phyloP scores from a whole-genome alignment of 306 rosid species.

The Hippophae rhamnoides region DNA sequence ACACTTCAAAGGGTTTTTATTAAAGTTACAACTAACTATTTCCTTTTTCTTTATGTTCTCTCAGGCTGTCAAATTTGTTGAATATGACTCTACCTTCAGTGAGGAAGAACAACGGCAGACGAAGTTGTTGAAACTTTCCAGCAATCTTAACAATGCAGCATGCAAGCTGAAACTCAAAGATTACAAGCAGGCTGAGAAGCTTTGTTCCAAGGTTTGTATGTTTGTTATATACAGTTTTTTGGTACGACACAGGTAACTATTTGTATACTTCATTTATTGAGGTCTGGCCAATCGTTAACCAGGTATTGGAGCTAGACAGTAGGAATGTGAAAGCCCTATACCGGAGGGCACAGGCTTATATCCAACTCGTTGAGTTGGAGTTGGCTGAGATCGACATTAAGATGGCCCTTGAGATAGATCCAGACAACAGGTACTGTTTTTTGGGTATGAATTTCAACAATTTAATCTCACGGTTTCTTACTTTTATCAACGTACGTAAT shows the following conservation, averaged over 20 bases:
- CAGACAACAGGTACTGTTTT: slow-evolving; percentile 24
- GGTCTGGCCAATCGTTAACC: not conserved
- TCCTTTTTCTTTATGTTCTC: not conserved
- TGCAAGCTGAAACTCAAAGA: slow-evolving; percentile 34
- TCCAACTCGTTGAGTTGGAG: slow-evolving; percentile 32
- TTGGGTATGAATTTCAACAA: not conserved
- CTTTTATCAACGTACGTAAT: not conserved
- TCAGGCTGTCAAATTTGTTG: slow-evolving; percentile 26
- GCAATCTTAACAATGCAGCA: slow-evolving; percentile 37
- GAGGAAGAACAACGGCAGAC: slow-evolving; percentile 35
- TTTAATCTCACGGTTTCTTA: too few relatives aligned
- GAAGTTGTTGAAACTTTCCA: slow-evolving; percentile 19
- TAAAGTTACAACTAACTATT: not conserved
- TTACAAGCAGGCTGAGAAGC: slow-evolving; percentile 30
- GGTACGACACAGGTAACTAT: not conserved
- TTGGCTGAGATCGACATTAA: slow-evolving; percentile 38
- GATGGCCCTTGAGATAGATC: slow-evolving; percentile 37
- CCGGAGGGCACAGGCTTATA: slow-evolving; percentile 37
- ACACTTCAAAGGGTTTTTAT: not conserved
- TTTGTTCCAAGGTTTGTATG: slow-evolving; percentile 27
- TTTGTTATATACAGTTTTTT: not conserved
- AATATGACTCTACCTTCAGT: slow-evolving; percentile 27
- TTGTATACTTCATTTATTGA: not conserved
- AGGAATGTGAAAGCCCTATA: slow-evolving; percentile 37
- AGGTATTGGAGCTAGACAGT: slow-evolving; percentile 33